These are phyloP conservation scores for Diaporthe batatas DNA, from an alignment of 2,329 filamentous ascomycete genomes.

Conservation along the genomic window DNA sequence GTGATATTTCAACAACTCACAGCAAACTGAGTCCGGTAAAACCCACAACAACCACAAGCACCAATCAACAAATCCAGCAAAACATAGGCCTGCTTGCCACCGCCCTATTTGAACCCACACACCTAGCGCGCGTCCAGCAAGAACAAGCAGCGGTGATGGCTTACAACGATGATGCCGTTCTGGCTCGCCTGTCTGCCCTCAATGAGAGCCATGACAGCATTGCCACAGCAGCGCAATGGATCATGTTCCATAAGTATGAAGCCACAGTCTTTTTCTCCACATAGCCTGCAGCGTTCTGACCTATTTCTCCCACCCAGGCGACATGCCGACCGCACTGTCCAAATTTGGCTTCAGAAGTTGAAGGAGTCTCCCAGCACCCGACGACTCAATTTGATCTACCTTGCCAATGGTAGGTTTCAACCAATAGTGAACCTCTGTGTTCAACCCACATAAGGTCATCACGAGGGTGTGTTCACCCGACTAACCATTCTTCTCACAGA, in stretches of 20 bases:
- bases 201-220: conserved; percentile 99
- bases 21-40: not conserved
- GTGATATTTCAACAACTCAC: not conserved
- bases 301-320: conserved; percentile 68
- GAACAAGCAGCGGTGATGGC: conserved; percentile 73
- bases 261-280: conserved; percentile 31
- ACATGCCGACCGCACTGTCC: conserved; percentile 90
- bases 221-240: conserved; percentile 96
- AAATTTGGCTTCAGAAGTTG: conserved; percentile 90
- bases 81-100: conserved; percentile 2
- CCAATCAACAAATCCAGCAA: conserved; percentile 16
- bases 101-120: not conserved
- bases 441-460: not conserved
- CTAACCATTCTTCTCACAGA: conserved; percentile 65
- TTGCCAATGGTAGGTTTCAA: conserved; percentile 83
- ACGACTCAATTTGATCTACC: conserved; percentile 90
- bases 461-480: not conserved
- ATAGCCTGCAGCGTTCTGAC: conserved; percentile 27
- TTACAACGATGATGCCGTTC: conserved; percentile 94
- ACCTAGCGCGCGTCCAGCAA: not conserved
- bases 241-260: conserved; percentile 95
- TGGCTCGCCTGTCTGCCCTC: conserved; percentile 92
- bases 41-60: not conserved
- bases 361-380: conserved; percentile 90
- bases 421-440: not conserved